phyloP scores from a whole-genome alignment of 2,329 filamentous ascomycete genomes.

The Hortaea werneckii region DNA sequence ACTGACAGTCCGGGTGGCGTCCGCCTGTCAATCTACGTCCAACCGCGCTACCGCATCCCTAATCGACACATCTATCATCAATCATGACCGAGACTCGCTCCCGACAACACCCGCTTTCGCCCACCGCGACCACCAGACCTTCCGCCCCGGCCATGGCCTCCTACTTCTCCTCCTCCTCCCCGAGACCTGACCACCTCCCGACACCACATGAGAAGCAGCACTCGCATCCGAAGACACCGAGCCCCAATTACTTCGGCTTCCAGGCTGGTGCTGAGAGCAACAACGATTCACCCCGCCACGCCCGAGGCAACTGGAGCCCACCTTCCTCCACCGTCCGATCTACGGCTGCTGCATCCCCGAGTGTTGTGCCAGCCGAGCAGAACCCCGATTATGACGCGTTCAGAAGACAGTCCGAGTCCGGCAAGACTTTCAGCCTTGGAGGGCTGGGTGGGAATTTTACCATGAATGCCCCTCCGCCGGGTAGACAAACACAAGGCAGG shows the following conservation, averaged over 20 bases:
- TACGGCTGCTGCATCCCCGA: conserved; percentile 57
- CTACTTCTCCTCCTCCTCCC: background rate
- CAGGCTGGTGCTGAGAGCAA: conserved; percentile 49
- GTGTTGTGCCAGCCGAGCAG: conserved; percentile 59
- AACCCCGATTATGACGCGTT: conserved; percentile 80
- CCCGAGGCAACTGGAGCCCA: conserved; percentile 65
- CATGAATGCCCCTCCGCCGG: conserved; percentile 19
- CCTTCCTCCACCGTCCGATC: conserved; percentile 61
- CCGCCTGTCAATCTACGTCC: too few species aligned
- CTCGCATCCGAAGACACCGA: conserved; percentile 32
- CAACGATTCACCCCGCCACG: conserved; percentile 35
- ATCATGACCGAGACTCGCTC: background rate
- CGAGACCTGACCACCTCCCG: background rate
- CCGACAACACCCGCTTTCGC: background rate
- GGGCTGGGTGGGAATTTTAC: conserved; percentile 31
- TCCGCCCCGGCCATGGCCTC: background rate
- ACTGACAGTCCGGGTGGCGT: too few species aligned
- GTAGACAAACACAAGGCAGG: conserved; percentile 9
- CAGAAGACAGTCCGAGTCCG: conserved; percentile 54
- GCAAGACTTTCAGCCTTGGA: conserved; percentile 38
- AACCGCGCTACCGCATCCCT: too few species aligned
- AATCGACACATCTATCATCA: too few species aligned
- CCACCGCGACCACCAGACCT: background rate
- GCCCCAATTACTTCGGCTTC: conserved; percentile 83
- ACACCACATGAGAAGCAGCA: background rate